Conservation (phyloP, 306 rosid species). For the Cyclanthera cordifolia region DNA sequence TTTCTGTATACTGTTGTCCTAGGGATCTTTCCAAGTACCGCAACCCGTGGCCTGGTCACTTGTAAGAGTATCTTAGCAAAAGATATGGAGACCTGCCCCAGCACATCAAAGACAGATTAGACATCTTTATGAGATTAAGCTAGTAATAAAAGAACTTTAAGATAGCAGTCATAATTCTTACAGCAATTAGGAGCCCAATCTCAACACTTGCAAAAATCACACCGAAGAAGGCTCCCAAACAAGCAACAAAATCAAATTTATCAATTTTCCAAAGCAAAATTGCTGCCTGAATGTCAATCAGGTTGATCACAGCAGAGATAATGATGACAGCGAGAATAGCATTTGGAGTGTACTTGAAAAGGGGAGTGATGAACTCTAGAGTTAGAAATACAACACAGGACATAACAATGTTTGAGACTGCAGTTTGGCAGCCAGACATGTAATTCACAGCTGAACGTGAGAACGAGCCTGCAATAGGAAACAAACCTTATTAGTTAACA, state of each 20-base stretch:
- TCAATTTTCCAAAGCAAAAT: slow-evolving; percentile 82
- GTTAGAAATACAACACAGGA: slow-evolving; percentile 68
- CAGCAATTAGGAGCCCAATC: slow-evolving; percentile 85
- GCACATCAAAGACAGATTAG: slow-evolving; percentile 8
- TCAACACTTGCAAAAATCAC: slow-evolving; percentile 68
- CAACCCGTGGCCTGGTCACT: slow-evolving; percentile 90
- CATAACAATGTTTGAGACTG: slow-evolving; percentile 85
- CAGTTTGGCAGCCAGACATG: slow-evolving; percentile 90
- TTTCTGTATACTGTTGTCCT: slow-evolving; percentile 76
- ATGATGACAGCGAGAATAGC: slow-evolving; percentile 87
- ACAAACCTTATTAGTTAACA: slow-evolving; percentile 14
- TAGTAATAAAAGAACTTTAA: slow-evolving; percentile 1
- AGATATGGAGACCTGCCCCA: slow-evolving; percentile 65
- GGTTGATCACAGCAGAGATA: slow-evolving; percentile 76
- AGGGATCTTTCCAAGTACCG: slow-evolving; percentile 76
- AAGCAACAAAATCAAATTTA: slow-evolving; percentile 80
- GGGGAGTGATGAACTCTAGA: slow-evolving; percentile 71
- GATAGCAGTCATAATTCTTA: slow-evolving; percentile 20
- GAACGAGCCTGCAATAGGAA: slow-evolving; percentile 62
- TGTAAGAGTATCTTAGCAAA: slow-evolving; percentile 89
- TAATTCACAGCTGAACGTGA: slow-evolving; percentile 90
- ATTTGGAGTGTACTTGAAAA: slow-evolving; percentile 86
- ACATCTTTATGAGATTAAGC: not conserved
- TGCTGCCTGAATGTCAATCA: slow-evolving; percentile 73
- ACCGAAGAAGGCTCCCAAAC: slow-evolving; percentile 96